Base-by-base conservation (phyloP, 1,284 basidiomycete species). In the Sporisorium reilianum region DNA sequence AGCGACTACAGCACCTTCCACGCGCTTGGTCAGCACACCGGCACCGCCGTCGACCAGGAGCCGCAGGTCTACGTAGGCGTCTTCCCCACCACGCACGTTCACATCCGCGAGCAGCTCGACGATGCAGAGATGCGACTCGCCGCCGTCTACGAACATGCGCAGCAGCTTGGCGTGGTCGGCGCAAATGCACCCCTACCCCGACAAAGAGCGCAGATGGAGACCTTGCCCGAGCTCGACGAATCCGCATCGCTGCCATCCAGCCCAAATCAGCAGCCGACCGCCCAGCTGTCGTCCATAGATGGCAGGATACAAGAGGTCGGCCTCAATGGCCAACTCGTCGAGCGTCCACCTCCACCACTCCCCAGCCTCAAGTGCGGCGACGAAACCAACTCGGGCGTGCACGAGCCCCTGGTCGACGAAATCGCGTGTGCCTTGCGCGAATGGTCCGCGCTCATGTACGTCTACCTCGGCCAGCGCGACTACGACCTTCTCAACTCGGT, bases 381-480 rank as follows among this genome's bases (percentile, higher is more conserved):
- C 46, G 80, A 78, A 48, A 82, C 80, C 5, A 20, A 51, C 8
- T 71, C 74, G 23, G 80, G 80, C n/a, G 58, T 51, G 6, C 41
- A 54, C 30, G 95, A 97, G 83, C 96, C 95, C 1, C 91, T 98
- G 80, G 90, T 98, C 55, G 96, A 99, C 85, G 96, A 99, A 86
- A 97, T 99, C 77, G 93, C 96, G 0, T 96, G 94, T 22, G 95
- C 96, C 0, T 87, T 98, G 44, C 90, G 95, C 38, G 96, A 98
- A 88, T 98, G 95, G 94, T 92, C 95, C 81, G 89, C 90, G 28
- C 88, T 96, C 57, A 91, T 97, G 88, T 95, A 95, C 81, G 90
- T 91, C 59, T 95, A 97, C 85, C 91, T 99, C 26, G 90, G 91
- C 4, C 88, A 90, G 54, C 89, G 94, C 61, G 93, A 98, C 81